Evolutionary conservation across 495 filamentous ascomycete genomes (phyloP), one percentile per base, ranked within the genome.

Genomic region (Penicillium diatomitis): DNA sequence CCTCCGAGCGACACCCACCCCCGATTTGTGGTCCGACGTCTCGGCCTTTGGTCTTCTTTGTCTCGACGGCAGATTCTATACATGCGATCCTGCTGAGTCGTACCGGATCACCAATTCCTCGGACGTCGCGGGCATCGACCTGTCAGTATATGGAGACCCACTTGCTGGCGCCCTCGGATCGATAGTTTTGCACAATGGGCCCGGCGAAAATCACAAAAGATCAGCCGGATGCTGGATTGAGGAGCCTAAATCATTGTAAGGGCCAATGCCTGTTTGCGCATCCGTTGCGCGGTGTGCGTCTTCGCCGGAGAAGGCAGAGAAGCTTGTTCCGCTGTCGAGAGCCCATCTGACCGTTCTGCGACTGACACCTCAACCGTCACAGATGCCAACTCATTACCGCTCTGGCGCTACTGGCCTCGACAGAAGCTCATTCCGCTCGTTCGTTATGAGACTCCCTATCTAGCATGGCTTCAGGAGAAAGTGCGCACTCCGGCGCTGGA

Each of bases 361-460:
- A 20, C 20, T 20, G 20, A 20, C 20, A 20, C 20, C 20, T 20
- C 20, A 20, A 20, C 20, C 20, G 20, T 36, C 5, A 55, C 55
- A 96, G 90, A 98, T 69, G 88, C 84, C 50, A 79, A 79, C 62
- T 79, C 80, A 51, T 79, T 98, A 27, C 89, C 92, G 38, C 65
- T 72, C 79, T 98, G 92, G 92, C 84, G 91, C 51, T 95, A 95
- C 64, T 75, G 72, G 50, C 72, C 91, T 38, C 86, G 92, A 58
- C 84, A 95, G 55, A 71, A 71, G 49, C 73, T 95, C 37, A 82
- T 98, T 35, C 90, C 89, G 52, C 76, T 96, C 38, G 79, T 97
- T 30, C 83, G 92, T 64, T 91, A 84, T 85, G 92, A 98, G 70
- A 98, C 92, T 2, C 91, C 90, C 2, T 91, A 95, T 65, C 80